Conservation (phyloP, 2,329 filamentous ascomycete genomes). For the Botryotinia convoluta region DNA sequence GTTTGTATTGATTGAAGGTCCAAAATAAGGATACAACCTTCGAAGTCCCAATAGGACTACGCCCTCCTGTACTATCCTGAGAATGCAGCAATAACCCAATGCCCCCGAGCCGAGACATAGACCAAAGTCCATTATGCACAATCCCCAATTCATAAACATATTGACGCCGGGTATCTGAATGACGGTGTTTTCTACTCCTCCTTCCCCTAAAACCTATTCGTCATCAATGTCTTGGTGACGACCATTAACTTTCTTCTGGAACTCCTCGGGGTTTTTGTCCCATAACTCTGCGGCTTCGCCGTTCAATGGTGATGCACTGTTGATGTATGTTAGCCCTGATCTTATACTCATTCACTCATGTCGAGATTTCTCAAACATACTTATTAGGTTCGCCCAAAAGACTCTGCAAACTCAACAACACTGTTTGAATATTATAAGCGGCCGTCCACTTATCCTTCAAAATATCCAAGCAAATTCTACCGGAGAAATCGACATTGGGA, state of each 20-base stretch:
- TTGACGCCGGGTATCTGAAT: constrained; percentile 18
- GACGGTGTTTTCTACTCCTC: constrained; percentile 7
- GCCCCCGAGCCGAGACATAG: background rate
- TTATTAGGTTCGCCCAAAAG: constrained; percentile 97
- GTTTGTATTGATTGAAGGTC: background rate
- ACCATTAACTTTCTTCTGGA: constrained; percentile 71
- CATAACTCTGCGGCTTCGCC: constrained; percentile 94
- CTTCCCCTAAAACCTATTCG: constrained; percentile 41
- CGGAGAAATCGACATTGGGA: constrained; percentile 96
- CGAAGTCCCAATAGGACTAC: background rate
- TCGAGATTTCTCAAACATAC: constrained; percentile 52
- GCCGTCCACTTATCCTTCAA: constrained; percentile 99
- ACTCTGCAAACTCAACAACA: constrained; percentile 90
- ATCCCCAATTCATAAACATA: constrained; percentile 18
- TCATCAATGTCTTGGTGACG: constrained; percentile 65
- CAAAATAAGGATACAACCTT: constrained; percentile 10
- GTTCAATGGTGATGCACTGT: constrained; percentile 86
- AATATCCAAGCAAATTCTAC: constrained; percentile 95
- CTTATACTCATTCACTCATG: background rate
- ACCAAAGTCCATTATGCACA: constrained; percentile 7
- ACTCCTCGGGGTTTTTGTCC: constrained; percentile 84
- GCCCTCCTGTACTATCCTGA: constrained; percentile 13
- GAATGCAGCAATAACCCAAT: constrained; percentile 2
- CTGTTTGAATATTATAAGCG: constrained; percentile 93
- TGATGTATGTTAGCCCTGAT: constrained; percentile 25